Evolutionary conservation across 345 rosid genomes (phyloP).

Genomic region (Laguncularia racemosa): DNA sequence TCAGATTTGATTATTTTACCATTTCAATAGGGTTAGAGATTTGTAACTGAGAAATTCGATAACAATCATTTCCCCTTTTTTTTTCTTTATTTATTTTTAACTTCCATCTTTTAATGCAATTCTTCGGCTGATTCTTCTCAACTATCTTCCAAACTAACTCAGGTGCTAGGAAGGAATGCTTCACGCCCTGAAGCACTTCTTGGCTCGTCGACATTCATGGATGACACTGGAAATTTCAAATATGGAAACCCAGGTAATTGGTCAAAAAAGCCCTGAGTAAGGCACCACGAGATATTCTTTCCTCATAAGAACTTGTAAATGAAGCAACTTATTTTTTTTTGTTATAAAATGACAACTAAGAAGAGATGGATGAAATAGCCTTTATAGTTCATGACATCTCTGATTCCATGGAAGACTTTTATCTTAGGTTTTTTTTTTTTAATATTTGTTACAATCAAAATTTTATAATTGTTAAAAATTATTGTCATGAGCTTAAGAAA

Average conservation of each 20-base stretch:
- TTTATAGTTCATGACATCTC: too few relatives aligned
- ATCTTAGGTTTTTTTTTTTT: too few relatives aligned
- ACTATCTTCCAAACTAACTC: constrained; percentile 1
- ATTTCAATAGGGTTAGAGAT: too few relatives aligned
- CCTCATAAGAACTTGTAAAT: background rate
- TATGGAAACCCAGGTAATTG: constrained; percentile 38
- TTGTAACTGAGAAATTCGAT: too few relatives aligned
- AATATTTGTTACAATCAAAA: too few relatives aligned
- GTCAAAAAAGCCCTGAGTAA: background rate
- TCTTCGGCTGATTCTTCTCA: background rate
- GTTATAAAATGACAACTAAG: background rate
- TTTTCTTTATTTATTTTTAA: background rate
- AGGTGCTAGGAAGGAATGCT: constrained; percentile 28
- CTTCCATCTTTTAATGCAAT: background rate
- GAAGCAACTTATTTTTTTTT: background rate
- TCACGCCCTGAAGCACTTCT: constrained; percentile 12
- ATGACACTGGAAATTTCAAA: constrained; percentile 33
- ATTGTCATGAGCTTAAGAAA: constrained; percentile 12
- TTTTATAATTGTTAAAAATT: too few relatives aligned
- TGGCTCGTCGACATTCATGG: constrained; percentile 28
- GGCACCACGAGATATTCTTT: background rate
- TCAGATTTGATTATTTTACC: background rate
- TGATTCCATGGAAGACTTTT: too few relatives aligned
- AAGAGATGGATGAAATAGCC: background rate
- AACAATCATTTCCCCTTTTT: constrained; percentile 1